Percentiles rank a stretch among this genome's conserved stretches.
phyloP scores from a whole-genome alignment of 768 basidiomycete genomes.

The Rhodocollybia butyracea region DNA sequence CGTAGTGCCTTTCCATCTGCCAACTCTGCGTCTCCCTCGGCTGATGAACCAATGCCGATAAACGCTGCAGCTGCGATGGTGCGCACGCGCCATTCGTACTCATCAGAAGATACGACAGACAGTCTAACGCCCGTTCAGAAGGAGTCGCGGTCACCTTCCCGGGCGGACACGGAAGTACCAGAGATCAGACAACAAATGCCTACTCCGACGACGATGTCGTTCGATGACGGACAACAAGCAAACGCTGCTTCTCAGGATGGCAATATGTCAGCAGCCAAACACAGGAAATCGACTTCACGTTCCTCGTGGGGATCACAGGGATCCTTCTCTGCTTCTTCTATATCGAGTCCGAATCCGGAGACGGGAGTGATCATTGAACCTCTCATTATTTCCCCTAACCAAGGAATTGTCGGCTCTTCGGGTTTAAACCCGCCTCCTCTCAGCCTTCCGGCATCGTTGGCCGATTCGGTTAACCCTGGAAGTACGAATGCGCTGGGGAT shows the following conservation, averaged over 20 bases:
- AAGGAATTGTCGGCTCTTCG: constrained; percentile 12
- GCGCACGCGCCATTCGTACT: background rate
- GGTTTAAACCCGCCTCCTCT: constrained; percentile 32
- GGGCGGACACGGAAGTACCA: background rate
- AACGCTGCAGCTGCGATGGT: background rate
- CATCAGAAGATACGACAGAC: background rate
- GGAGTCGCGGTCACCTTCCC: background rate
- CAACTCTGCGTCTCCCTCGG: background rate
- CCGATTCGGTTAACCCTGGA: background rate
- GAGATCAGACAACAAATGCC: background rate
- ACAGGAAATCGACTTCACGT: background rate
- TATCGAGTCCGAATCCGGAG: constrained; percentile 5
- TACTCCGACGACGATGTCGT: background rate
- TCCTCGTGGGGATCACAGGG: background rate
- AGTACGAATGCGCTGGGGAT: constrained; percentile 42
- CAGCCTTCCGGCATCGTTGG: constrained; percentile 27
- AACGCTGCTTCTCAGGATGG: background rate
- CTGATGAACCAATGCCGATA: background rate
- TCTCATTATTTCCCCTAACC: constrained; percentile 37
- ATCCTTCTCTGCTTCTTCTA: constrained; percentile 5
- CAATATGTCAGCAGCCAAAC: background rate
- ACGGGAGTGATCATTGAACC: constrained; percentile 45
- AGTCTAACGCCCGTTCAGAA: background rate
- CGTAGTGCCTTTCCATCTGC: background rate
- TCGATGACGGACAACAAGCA: background rate